phyloP scores from a whole-genome alignment of 2,329 filamentous ascomycete species.

The Aspergillus spinulosporus region DNA sequence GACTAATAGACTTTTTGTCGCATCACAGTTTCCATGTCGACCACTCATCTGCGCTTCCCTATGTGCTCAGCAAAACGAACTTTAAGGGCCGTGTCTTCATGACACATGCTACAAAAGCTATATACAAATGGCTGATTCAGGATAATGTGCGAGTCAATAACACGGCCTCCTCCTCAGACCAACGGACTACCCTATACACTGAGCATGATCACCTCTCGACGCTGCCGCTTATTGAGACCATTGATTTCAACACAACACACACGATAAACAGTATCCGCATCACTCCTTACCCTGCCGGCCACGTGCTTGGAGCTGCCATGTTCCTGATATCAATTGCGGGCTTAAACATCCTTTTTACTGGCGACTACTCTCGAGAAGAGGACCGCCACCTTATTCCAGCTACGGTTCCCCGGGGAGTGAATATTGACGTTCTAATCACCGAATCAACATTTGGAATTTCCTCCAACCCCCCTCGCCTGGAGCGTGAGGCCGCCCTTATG shows the following conservation, averaged over 20 bases:
- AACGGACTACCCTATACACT: slow-evolving; percentile 74
- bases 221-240: slow-evolving; percentile 91
- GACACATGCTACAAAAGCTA: slow-evolving; percentile 98
- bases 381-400: slow-evolving; percentile 95
- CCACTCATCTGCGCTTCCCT: slow-evolving; percentile 96
- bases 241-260: slow-evolving; percentile 97
- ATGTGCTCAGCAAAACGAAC: slow-evolving; percentile 96
- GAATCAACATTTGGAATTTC: slow-evolving; percentile 97
- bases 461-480: slow-evolving; percentile 83
- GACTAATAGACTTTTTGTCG: slow-evolving; percentile 30
- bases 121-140: slow-evolving; percentile 99
- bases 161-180: slow-evolving; percentile 63
- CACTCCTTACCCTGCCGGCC: slow-evolving; percentile 93
- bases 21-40: slow-evolving; percentile 91
- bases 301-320: slow-evolving; percentile 98
- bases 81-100: slow-evolving; percentile 97
- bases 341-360: slow-evolving; percentile 94
- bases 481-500: slow-evolving; percentile 91
- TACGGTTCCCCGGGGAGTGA: slow-evolving; percentile 81
- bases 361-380: slow-evolving; percentile 94
- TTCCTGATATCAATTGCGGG: slow-evolving; percentile 97
- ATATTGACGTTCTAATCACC: slow-evolving; percentile 94
- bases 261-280: slow-evolving; percentile 95
- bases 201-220: slow-evolving; percentile 94
- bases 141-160: slow-evolving; percentile 89